Base-by-base conservation (phyloP, 2,329 filamentous ascomycete species). In the Colletotrichum neosansevieriae region DNA sequence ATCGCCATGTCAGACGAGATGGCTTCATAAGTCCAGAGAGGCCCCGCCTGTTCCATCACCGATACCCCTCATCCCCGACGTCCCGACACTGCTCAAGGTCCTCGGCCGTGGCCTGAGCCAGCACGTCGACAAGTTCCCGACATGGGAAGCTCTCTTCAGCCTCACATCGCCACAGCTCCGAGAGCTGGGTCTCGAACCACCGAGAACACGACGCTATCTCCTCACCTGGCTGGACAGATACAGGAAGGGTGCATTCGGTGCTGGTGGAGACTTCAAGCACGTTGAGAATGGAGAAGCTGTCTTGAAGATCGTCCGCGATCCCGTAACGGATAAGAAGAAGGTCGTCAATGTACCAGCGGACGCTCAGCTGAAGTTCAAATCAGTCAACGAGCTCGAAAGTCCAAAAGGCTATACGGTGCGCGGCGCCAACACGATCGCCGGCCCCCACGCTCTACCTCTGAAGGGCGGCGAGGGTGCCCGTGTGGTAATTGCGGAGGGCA, bases 71-170 rank as follows among this genome's bases (percentile, higher is more conserved):
- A 90, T 97, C 44, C 95, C 94, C 36, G 91, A 98, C 78, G 89
- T 94, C 45, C 78, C 86, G 73, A 96, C 94, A 15, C 97, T 99
- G 80, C 90, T 98, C 71, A 93, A 88, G 40, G 85, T 98, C 68
- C 98, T 98, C 80, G 96, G 96, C 74, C 94, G 96, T 71, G 91
- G 91, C 74, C 89, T 98, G 74, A 90, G 87, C 75, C 89, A 92
- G 76, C 93, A 98, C 83, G 88, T 92, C 56, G 85, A 88, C 80
- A 98, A 98, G 80, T 93, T 99, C 74, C 89, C 92, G 2, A 91
- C 92, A 11, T 98, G 96, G 96, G 92, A 96, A 60, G 88, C 93
- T 6, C 89, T 99, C 51, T 98, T 98, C 86, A 90, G 90, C 51
- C 85, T 96, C 71, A 90, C 89, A 21, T 94, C 93, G 17, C 79